Percentiles rank a stretch among this genome's conserved stretches.
phyloP scores from a whole-genome alignment of 2,329 filamentous ascomycete genomes.

The Thielaviopsis musarum region DNA sequence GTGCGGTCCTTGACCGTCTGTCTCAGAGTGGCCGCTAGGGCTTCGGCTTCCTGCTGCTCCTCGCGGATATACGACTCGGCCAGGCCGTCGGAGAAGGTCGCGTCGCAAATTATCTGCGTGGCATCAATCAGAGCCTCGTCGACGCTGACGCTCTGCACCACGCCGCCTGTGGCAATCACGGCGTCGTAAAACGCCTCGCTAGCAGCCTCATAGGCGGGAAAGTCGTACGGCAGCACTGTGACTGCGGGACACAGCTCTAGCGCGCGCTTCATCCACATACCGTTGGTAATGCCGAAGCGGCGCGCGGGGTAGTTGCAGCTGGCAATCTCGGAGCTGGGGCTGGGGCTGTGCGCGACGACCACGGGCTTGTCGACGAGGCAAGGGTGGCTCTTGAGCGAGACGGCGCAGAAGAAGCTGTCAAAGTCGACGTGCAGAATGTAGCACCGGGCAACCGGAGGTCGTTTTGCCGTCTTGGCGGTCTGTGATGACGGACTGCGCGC shows the following conservation, averaged over 20 bases:
- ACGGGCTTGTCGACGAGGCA: constrained; percentile 63
- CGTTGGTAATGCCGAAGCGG: constrained; percentile 77
- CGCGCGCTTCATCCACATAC: constrained; percentile 98
- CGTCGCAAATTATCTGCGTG: constrained; percentile 49
- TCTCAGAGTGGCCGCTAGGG: constrained; percentile 47
- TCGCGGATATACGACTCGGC: constrained; percentile 29
- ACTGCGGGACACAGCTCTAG: constrained; percentile 68
- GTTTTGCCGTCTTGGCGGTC: constrained; percentile 29
- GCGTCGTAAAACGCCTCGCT: constrained; percentile 77
- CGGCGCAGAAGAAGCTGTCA: constrained; percentile 94
- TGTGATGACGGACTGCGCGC: constrained; percentile 36
- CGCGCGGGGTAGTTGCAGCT: constrained; percentile 93
- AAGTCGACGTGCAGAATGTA: constrained; percentile 96
- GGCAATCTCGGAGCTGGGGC: constrained; percentile 81
- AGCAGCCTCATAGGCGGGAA: constrained; percentile 82
- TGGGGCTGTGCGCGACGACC: constrained; percentile 75
- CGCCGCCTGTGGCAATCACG: constrained; percentile 60
- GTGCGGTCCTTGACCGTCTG: constrained; percentile 56
- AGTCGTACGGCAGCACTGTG: constrained; percentile 88
- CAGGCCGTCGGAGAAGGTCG: constrained; percentile 46
- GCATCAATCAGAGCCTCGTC: constrained; percentile 87
- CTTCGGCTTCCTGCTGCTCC: constrained; percentile 58
- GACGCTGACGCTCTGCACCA: constrained; percentile 91
- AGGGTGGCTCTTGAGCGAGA: constrained; percentile 64
- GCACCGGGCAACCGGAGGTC: constrained; percentile 45